phyloP scores from a whole-genome alignment of 257 asterid genomes.

The Lithospermum erythrorhizon region DNA sequence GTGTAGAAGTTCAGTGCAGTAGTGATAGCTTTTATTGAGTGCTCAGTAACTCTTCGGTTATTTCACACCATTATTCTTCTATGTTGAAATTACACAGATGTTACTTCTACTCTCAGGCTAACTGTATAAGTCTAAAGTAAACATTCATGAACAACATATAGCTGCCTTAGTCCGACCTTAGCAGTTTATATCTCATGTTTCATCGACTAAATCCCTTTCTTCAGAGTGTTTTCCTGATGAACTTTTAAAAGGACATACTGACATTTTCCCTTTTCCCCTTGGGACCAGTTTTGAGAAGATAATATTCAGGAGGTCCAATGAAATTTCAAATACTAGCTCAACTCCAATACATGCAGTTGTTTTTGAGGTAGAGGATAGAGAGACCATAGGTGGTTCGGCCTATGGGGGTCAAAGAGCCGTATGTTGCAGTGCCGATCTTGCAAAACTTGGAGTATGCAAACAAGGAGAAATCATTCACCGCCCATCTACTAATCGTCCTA shows the following conservation, averaged over 20 bases:
- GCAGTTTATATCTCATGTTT: background rate
- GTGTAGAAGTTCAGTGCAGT: no score
- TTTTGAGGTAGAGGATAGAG: constrained; percentile 90
- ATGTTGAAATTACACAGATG: background rate
- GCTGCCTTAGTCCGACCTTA: background rate
- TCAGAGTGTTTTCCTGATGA: background rate
- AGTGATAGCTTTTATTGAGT: no score
- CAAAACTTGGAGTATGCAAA: constrained; percentile 87
- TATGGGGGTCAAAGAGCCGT: constrained; percentile 96
- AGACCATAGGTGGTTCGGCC: constrained; percentile 83
- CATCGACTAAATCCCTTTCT: background rate
- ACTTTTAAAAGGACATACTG: constrained; percentile 8
- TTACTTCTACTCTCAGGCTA: no score
- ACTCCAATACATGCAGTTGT: constrained; percentile 55
- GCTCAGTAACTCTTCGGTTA: background rate
- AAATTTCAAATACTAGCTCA: constrained; percentile 63
- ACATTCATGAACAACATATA: background rate
- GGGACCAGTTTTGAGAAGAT: constrained; percentile 68
- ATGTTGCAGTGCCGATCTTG: constrained; percentile 85
- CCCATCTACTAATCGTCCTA: constrained; percentile 59
- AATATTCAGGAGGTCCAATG: constrained; percentile 60
- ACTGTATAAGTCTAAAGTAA: no score
- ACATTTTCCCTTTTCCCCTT: constrained; percentile 9
- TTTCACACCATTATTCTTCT: background rate
- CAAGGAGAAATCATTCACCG: constrained; percentile 77